These are phyloP conservation scores for Fomitopsis betulina DNA, from an alignment of 1,284 basidiomycete species.

Conservation along the genomic window DNA sequence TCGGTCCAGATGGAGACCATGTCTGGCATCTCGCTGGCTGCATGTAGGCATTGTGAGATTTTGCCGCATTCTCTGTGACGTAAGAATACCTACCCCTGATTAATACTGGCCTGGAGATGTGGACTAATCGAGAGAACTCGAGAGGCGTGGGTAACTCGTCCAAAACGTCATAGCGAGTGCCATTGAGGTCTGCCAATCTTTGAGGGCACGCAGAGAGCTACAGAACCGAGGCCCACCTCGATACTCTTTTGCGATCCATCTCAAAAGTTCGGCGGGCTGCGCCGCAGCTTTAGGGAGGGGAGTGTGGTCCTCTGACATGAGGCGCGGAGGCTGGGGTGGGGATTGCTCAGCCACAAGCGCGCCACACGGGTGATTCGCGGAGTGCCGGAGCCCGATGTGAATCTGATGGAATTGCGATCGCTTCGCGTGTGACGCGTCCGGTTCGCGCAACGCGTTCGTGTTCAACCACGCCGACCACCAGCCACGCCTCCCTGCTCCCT, in stretches of 20 bases:
- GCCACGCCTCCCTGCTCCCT: neutral
- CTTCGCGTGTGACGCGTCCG: constrained; percentile 2
- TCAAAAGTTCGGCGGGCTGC: constrained; percentile 16
- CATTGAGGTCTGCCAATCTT: constrained; percentile 55
- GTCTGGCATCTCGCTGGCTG: constrained; percentile 34
- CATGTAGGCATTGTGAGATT: neutral
- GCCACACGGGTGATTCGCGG: neutral
- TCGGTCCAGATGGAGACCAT: constrained; percentile 53
- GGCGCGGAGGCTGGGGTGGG: neutral
- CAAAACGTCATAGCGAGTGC: constrained; percentile 49
- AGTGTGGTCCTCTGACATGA: neutral
- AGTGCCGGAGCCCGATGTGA: neutral
- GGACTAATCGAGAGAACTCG: constrained; percentile 70
- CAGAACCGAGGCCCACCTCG: constrained; percentile 33
- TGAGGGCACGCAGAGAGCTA: neutral
- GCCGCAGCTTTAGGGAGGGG: neutral
- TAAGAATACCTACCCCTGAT: constrained; percentile 51
- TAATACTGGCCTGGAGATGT: constrained; percentile 74
- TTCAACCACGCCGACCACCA: neutral
- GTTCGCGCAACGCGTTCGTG: constrained; percentile 3
- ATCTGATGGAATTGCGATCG: neutral
- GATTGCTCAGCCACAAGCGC: neutral
- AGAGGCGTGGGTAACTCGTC: constrained; percentile 59
- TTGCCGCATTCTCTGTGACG: neutral
- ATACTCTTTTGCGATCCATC: constrained; percentile 52